These are phyloP conservation scores for Thyridium curvatum DNA, from an alignment of 2,329 filamentous ascomycete species.

Conservation along the genomic window DNA sequence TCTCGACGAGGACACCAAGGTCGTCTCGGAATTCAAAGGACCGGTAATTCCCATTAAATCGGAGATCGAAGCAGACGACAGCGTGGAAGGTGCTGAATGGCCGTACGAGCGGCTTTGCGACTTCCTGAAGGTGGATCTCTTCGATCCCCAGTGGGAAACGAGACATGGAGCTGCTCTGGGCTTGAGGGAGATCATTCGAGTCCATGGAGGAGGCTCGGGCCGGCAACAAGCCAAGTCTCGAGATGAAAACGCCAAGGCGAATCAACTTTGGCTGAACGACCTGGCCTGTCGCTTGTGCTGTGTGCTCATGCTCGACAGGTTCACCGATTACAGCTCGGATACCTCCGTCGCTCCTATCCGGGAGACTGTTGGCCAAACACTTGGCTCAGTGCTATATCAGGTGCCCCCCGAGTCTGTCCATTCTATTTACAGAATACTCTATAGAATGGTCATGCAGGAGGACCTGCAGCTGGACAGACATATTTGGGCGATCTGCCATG, in stretches of 20 bases:
- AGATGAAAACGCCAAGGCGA: slow-evolving; percentile 70
- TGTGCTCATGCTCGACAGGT: slow-evolving; percentile 94
- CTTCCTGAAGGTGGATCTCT: slow-evolving; percentile 87
- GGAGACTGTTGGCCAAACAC: slow-evolving; percentile 89
- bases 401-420: slow-evolving; percentile 74
- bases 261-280: slow-evolving; percentile 86
- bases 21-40: slow-evolving; percentile 95
- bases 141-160: slow-evolving; percentile 91
- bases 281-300: slow-evolving; percentile 91
- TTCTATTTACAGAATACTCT: slow-evolving; percentile 75
- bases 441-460: slow-evolving; percentile 86
- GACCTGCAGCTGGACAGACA: slow-evolving; percentile 68
- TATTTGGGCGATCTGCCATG: slow-evolving; percentile 93
- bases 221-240: slow-evolving; percentile 64
- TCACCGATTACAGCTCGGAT: slow-evolving; percentile 96
- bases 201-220: slow-evolving; percentile 87
- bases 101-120: slow-evolving; percentile 92
- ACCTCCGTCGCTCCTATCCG: slow-evolving; percentile 94
- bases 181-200: slow-evolving; percentile 80
- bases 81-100: slow-evolving; percentile 79
- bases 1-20: slow-evolving; percentile 82
- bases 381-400: slow-evolving; percentile 84
- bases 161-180: slow-evolving; percentile 96
- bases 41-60: slow-evolving; percentile 75
- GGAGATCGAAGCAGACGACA: slow-evolving; percentile 71